These are phyloP conservation scores for Neckera pumila DNA, from an alignment of 225 moss, liverwort and hornwort genomes.

Conservation along the genomic window DNA sequence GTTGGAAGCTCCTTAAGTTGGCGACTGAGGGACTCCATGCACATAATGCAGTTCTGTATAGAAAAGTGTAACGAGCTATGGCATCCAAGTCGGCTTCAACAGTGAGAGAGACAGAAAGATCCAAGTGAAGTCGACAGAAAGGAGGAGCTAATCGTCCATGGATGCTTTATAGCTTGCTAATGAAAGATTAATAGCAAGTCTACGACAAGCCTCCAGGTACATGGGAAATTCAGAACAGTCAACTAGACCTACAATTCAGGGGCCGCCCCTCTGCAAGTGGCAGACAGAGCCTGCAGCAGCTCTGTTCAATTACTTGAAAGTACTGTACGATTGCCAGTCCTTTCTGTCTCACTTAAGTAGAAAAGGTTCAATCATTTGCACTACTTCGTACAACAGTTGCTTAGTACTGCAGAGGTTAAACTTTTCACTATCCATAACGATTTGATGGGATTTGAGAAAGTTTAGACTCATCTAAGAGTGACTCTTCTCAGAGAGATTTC, in stretches of 20 bases:
- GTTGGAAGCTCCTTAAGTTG: neutral
- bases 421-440: no score
- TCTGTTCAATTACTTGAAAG: no score
- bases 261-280: neutral
- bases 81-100: neutral
- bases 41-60: no score
- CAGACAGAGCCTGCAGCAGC: no score
- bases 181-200: neutral
- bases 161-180: neutral
- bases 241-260: neutral
- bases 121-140: neutral
- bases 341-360: neutral
- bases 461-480: neutral
- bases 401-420: neutral
- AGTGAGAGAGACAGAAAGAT: neutral
- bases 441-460: neutral
- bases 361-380: neutral
- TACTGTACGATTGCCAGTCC: no score
- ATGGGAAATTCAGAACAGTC: neutral
- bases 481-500: neutral
- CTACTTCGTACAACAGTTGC: neutral
- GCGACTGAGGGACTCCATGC: neutral
- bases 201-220: neutral
- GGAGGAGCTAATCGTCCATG: no score
- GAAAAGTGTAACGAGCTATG: no score